Evolutionary conservation across 1,284 basidiomycete genomes (phyloP).

Genomic region (Puccinia horiana): DNA sequence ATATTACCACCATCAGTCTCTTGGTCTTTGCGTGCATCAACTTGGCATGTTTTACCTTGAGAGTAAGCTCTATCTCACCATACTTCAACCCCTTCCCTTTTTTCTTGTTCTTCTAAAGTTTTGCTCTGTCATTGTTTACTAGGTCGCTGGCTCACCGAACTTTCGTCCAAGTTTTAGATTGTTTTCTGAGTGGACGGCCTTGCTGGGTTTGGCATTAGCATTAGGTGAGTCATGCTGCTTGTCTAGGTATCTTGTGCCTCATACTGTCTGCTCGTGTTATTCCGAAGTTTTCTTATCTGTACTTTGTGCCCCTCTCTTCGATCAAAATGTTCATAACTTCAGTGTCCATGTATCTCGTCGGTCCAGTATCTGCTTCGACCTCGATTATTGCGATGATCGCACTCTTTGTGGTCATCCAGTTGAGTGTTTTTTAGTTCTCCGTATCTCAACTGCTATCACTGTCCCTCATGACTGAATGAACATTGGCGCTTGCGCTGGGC

Average conservation of each 20-base stretch:
- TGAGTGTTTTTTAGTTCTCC: background rate
- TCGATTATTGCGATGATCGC: constrained; percentile 44
- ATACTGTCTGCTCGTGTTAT: background rate
- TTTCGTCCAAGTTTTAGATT: constrained; percentile 47
- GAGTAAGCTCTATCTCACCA: constrained; percentile 4
- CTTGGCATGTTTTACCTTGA: constrained; percentile 45
- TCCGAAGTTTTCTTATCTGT: background rate
- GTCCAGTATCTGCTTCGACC: constrained; percentile 37
- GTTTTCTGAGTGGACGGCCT: constrained; percentile 48
- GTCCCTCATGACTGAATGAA: background rate
- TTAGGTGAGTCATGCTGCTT: constrained; percentile 9
- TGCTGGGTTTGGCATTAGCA: constrained; percentile 23
- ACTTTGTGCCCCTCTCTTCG: background rate
- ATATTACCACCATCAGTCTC: constrained; percentile 39
- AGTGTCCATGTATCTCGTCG: constrained; percentile 43
- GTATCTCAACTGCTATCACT: background rate
- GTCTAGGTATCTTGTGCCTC: background rate
- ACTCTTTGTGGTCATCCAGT: constrained; percentile 45
- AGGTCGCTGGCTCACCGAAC: constrained; percentile 46
- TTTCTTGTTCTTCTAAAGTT: background rate
- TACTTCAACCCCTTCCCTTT: background rate
- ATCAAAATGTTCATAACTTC: background rate
- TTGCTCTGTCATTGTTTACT: background rate
- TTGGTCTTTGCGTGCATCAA: constrained; percentile 41
- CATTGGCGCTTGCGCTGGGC: background rate